Percentiles rank a stretch among this genome's conserved stretches.
phyloP scores from a whole-genome alignment of 2,329 filamentous ascomycete genomes.

The Trichoderma semiorbis region DNA sequence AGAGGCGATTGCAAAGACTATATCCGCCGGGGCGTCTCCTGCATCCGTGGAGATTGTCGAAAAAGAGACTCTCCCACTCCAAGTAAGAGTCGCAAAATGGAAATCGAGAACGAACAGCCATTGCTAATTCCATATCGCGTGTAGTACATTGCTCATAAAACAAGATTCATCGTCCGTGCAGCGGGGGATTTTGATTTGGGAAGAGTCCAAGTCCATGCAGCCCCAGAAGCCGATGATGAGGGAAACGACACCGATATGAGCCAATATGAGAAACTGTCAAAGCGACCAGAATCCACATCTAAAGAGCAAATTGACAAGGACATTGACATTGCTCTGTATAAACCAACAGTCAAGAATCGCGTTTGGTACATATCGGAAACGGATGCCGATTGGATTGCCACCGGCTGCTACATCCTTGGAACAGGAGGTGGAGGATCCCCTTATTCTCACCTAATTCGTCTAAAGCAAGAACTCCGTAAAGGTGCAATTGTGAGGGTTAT shows the following conservation, averaged over 20 bases:
- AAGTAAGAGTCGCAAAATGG: slow-evolving; percentile 30
- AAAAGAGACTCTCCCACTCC: slow-evolving; percentile 52
- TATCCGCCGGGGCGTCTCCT: slow-evolving; percentile 43
- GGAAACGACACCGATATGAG: slow-evolving; percentile 21
- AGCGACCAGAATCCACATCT: neutral
- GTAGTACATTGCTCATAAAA: slow-evolving; percentile 51
- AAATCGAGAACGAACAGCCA: neutral
- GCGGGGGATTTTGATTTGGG: slow-evolving; percentile 54
- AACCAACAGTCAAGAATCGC: slow-evolving; percentile 47
- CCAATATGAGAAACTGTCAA: slow-evolving; percentile 23
- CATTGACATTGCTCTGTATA: slow-evolving; percentile 41
- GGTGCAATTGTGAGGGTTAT: slow-evolving; percentile 52
- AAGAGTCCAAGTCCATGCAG: slow-evolving; percentile 4
- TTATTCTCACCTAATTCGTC: slow-evolving; percentile 48
- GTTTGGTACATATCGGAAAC: slow-evolving; percentile 57
- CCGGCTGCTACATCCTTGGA: slow-evolving; percentile 59
- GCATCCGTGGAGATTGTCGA: slow-evolving; percentile 48
- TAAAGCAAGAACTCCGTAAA: slow-evolving; percentile 48
- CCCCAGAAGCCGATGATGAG: neutral
- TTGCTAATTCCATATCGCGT: neutral
- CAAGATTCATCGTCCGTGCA: slow-evolving; percentile 55
- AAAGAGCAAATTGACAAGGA: slow-evolving; percentile 21
- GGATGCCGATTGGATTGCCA: slow-evolving; percentile 54
- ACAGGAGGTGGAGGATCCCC: slow-evolving; percentile 59
- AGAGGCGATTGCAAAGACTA: slow-evolving; percentile 42